Evolutionary conservation across 495 filamentous ascomycete species (phyloP).

Genomic region (Neurospora sp.): DNA sequence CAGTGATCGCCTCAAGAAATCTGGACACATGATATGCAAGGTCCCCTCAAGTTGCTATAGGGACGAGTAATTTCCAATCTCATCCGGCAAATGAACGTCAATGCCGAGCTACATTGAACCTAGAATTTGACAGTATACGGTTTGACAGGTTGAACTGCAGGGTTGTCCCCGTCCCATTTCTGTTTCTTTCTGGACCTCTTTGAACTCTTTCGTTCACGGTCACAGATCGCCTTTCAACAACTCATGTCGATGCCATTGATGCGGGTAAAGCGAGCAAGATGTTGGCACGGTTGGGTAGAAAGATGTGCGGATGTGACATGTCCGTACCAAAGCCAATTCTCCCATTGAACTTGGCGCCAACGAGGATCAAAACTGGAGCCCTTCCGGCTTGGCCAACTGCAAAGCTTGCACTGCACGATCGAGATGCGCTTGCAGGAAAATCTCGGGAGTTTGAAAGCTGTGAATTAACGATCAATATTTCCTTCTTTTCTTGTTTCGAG

Average conservation of each 20-base stretch:
- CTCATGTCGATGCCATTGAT: not conserved
- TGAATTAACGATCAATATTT: not conserved
- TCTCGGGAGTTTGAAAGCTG: not conserved
- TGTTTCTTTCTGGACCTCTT: not conserved
- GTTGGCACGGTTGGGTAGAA: not conserved
- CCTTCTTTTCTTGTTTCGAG: not conserved
- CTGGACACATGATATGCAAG: not conserved
- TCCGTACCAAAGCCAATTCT: not conserved
- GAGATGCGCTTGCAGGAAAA: not conserved
- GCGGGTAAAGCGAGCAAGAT: not conserved
- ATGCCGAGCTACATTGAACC: not conserved
- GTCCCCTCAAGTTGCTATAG: not conserved
- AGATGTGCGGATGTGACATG: not conserved
- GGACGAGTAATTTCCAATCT: not conserved
- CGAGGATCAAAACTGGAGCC: not conserved
- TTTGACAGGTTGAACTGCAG: not conserved
- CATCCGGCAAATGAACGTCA: not conserved
- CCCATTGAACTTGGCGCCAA: not conserved
- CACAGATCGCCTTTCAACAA: not conserved
- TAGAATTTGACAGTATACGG: not conserved
- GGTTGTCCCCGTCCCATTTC: not conserved
- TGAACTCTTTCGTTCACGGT: not conserved
- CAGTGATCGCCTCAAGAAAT: not conserved
- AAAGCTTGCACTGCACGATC: not conserved
- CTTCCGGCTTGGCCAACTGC: not conserved